Percentiles rank a stretch among this genome's conserved stretches.
These are phyloP conservation scores for Arctium minus DNA, from an alignment of 129 eudicot genomes.

Conservation along the genomic window DNA sequence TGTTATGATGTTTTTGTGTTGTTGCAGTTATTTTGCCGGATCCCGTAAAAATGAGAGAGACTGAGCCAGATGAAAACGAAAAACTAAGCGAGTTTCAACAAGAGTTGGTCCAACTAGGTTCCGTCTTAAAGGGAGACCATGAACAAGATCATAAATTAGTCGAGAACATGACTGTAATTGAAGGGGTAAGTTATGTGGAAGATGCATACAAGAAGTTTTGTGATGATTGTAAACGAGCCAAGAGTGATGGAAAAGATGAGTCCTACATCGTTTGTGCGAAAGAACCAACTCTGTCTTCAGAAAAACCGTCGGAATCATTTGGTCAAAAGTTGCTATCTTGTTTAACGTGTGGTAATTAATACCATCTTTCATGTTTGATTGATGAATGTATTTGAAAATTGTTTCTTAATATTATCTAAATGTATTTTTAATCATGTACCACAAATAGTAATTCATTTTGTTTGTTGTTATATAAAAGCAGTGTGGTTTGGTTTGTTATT, in stretches of 20 bases:
- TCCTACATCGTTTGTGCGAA: constrained; percentile 39
- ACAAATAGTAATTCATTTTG: not conserved
- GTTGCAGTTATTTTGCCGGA: constrained; percentile 55
- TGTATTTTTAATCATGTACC: not conserved
- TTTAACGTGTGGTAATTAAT: constrained; percentile 43
- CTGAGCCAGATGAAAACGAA: constrained; percentile 39
- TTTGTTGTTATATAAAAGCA: not conserved
- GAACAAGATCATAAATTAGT: constrained; percentile 42
- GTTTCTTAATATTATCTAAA: constrained; percentile 1
- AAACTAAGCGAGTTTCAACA: constrained; percentile 68
- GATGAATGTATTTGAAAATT: not conserved
- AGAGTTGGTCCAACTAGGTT: constrained; percentile 72
- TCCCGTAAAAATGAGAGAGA: constrained; percentile 50
- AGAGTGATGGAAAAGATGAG: constrained; percentile 49
- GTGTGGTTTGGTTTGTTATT: not conserved
- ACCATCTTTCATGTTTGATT: not conserved
- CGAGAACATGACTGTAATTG: constrained; percentile 58
- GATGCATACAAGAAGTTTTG: constrained; percentile 50
- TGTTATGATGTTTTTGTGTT: not conserved
- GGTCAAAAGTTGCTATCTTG: constrained; percentile 48
- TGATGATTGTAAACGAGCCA: constrained; percentile 58
- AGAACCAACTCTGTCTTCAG: constrained; percentile 13
- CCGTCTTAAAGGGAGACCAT: constrained; percentile 65
- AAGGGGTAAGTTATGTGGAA: constrained; percentile 49
- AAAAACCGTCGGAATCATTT: constrained; percentile 20